These are phyloP conservation scores for Euphrasia confusa DNA, from an alignment of 257 asterid species.

Conservation along the genomic window DNA sequence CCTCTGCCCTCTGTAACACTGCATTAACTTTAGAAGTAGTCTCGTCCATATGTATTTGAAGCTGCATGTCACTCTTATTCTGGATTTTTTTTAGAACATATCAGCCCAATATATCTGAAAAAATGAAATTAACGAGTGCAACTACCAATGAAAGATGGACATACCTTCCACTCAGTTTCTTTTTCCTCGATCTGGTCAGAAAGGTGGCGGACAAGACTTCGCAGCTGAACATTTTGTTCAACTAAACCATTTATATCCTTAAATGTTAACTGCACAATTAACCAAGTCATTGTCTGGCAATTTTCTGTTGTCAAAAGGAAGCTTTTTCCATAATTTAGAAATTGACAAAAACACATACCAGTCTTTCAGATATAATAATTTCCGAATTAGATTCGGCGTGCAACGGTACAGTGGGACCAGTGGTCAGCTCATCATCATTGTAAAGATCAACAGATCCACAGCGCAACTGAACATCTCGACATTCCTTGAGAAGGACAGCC, in stretches of 20 bases:
- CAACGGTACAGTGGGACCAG: constrained; percentile 27
- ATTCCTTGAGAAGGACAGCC: constrained; percentile 78
- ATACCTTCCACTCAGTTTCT: constrained; percentile 72
- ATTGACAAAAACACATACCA: constrained; percentile 37
- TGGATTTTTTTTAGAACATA: constrained; percentile 28
- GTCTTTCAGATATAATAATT: constrained; percentile 40
- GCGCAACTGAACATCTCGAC: constrained; percentile 89
- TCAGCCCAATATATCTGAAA: constrained; percentile 19
- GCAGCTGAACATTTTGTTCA: constrained; percentile 76
- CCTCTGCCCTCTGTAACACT: constrained; percentile 71
- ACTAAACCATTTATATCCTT: constrained; percentile 88
- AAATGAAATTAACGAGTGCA: background rate
- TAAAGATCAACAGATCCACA: constrained; percentile 56
- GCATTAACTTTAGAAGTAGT: constrained; percentile 63
- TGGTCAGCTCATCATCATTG: constrained; percentile 28
- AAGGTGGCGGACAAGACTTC: constrained; percentile 66
- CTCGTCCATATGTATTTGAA: constrained; percentile 55
- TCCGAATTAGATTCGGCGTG: constrained; percentile 39
- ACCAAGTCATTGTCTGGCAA: constrained; percentile 16
- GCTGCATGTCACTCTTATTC: constrained; percentile 68
- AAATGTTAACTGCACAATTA: constrained; percentile 59
- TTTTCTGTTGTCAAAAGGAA: constrained; percentile 4
- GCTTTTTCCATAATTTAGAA: background rate
- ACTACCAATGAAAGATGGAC: constrained; percentile 1
- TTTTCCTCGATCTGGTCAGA: constrained; percentile 64